Conservation (phyloP, 768 basidiomycete species). For the Russula vinacea region DNA sequence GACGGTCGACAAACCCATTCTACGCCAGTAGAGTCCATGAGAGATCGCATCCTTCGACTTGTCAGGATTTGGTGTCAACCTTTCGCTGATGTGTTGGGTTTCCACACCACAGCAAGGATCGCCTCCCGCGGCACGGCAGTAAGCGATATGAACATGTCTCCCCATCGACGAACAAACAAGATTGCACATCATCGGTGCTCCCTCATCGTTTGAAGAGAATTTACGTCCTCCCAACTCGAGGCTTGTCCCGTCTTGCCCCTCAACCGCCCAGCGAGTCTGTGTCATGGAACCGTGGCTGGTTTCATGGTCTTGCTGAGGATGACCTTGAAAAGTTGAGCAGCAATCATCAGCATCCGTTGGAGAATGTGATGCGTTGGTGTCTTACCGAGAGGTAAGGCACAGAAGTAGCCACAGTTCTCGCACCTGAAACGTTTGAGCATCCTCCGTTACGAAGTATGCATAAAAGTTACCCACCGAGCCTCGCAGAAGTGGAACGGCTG, state of each 20-base stretch:
- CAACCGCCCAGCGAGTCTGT: constrained; percentile 53
- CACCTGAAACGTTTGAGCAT: constrained; percentile 41
- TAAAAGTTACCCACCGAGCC: constrained; percentile 37
- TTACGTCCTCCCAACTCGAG: constrained; percentile 55
- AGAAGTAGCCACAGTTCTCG: constrained; percentile 55
- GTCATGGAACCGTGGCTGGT: constrained; percentile 66
- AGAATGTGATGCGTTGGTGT: neutral
- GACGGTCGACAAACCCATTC: constrained; percentile 44
- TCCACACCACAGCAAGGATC: constrained; percentile 44
- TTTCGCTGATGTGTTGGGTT: constrained; percentile 44
- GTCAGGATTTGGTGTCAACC: constrained; percentile 47
- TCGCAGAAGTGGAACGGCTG: constrained; percentile 54
- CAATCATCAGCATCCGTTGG: neutral
- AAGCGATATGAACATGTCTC: constrained; percentile 56
- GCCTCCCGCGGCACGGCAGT: constrained; percentile 44
- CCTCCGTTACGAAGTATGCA: neutral
- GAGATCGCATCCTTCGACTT: constrained; percentile 52
- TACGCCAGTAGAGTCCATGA: constrained; percentile 55
- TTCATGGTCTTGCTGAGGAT: constrained; percentile 58
- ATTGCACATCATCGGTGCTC: constrained; percentile 63
- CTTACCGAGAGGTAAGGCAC: constrained; percentile 53
- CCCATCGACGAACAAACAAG: constrained; percentile 54
- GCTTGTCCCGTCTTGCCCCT: constrained; percentile 49
- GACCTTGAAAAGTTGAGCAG: constrained; percentile 39
- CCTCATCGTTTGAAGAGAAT: constrained; percentile 53